Evolutionary conservation across 345 rosid genomes (phyloP).

Genomic region (Gossypium mustelinum): DNA sequence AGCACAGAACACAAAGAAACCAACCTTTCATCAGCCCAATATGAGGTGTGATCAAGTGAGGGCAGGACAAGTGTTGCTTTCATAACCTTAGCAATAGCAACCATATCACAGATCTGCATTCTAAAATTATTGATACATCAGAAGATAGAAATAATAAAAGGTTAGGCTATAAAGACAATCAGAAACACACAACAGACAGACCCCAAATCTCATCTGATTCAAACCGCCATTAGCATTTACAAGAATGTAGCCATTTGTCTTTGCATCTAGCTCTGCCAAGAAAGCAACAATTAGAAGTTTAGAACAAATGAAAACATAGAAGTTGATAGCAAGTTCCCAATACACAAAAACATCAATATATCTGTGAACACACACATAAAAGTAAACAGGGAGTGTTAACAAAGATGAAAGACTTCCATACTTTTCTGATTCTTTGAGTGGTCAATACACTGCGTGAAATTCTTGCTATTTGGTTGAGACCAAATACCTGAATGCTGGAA

Average conservation of each 20-base stretch:
- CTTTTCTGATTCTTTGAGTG: slow-evolving; percentile 54
- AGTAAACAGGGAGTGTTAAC: background rate
- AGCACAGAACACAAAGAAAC: slow-evolving; percentile 4
- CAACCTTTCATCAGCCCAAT: slow-evolving; percentile 92
- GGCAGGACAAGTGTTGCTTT: slow-evolving; percentile 95
- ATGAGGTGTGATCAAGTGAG: slow-evolving; percentile 82
- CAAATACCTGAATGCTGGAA: slow-evolving; percentile 73
- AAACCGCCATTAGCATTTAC: slow-evolving; percentile 96
- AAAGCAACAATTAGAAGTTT: slow-evolving; percentile 15
- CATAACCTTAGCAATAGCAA: slow-evolving; percentile 81
- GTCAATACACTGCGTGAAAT: slow-evolving; percentile 71
- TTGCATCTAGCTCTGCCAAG: slow-evolving; percentile 63
- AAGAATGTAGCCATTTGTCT: slow-evolving; percentile 79
- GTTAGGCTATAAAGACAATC: slow-evolving; percentile 12
- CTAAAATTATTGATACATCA: slow-evolving; percentile 51
- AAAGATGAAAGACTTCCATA: slow-evolving; percentile 27
- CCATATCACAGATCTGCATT: slow-evolving; percentile 98
- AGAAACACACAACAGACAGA: slow-evolving; percentile 50
- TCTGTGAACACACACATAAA: background rate
- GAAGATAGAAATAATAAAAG: slow-evolving; percentile 15
- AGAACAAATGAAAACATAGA: background rate
- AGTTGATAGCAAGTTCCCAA: slow-evolving; percentile 3
- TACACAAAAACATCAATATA: background rate
- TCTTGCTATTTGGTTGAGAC: slow-evolving; percentile 77
- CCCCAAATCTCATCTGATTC: slow-evolving; percentile 99